Conservation (phyloP, 1,284 basidiomycete genomes). For the Trametes sp. region DNA sequence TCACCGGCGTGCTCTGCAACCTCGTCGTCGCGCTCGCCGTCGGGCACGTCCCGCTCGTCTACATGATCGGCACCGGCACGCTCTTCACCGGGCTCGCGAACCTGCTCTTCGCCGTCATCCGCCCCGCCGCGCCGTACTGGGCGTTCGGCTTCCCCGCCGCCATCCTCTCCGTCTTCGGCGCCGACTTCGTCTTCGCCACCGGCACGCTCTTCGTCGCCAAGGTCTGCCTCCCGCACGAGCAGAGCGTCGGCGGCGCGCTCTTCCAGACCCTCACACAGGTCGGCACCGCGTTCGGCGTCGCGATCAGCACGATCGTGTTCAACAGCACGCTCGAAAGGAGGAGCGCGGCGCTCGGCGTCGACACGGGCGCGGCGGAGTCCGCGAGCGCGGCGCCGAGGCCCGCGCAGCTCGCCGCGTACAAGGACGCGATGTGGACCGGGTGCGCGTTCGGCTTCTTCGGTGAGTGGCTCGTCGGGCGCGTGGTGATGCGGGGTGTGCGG, state of each 20-base stretch:
- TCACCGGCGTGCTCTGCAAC: slow-evolving; percentile 76
- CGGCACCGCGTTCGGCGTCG: slow-evolving; percentile 78
- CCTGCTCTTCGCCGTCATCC: slow-evolving; percentile 78
- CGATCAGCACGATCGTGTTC: slow-evolving; percentile 79
- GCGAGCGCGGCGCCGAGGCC: slow-evolving; percentile 45
- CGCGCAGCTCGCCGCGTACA: slow-evolving; percentile 59
- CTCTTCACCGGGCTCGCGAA: slow-evolving; percentile 68
- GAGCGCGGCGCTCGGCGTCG: slow-evolving; percentile 43
- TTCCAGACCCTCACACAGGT: slow-evolving; percentile 84
- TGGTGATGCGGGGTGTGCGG: slow-evolving; percentile 6
- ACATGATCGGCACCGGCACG: slow-evolving; percentile 67
- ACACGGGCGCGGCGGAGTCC: slow-evolving; percentile 32
- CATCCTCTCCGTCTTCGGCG: slow-evolving; percentile 75
- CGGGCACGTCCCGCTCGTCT: slow-evolving; percentile 60
- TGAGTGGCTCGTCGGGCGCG: slow-evolving; percentile 35
- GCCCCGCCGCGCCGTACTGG: slow-evolving; percentile 74
- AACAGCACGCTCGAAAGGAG: slow-evolving; percentile 53
- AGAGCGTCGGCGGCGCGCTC: slow-evolving; percentile 79
- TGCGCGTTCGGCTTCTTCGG: slow-evolving; percentile 68
- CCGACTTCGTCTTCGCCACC: slow-evolving; percentile 80
- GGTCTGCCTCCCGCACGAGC: slow-evolving; percentile 76
- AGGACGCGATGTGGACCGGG: slow-evolving; percentile 68
- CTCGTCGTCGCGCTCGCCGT: slow-evolving; percentile 70
- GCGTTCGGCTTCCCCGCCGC: slow-evolving; percentile 83
- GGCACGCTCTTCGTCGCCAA: slow-evolving; percentile 82